Conservation (phyloP, 371 early-diverging fungal species). For the Rhizopus delemar region DNA sequence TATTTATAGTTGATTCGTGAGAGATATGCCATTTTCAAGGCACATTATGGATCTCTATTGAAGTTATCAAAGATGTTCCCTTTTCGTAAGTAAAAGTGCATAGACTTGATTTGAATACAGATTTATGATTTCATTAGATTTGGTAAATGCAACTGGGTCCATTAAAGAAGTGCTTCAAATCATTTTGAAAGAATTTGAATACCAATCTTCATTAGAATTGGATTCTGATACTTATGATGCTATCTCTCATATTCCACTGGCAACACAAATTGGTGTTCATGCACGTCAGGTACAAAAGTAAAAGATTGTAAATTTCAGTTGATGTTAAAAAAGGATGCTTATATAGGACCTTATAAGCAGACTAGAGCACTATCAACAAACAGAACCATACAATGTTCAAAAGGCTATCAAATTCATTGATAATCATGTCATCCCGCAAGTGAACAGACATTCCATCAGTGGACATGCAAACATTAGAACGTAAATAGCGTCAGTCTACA, state of each 20-base stretch:
- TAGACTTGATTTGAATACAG: not conserved
- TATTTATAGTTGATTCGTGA: slow-evolving; percentile 57
- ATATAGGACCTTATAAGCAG: slow-evolving; percentile 61
- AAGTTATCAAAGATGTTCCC: slow-evolving; percentile 69
- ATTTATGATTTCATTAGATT: slow-evolving; percentile 35
- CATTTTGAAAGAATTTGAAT: slow-evolving; percentile 68
- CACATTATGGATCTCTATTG: slow-evolving; percentile 64
- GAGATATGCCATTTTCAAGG: slow-evolving; percentile 66
- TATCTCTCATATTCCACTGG: slow-evolving; percentile 68
- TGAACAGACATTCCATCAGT: slow-evolving; percentile 63
- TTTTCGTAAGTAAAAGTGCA: slow-evolving; percentile 54
- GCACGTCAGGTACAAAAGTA: slow-evolving; percentile 49
- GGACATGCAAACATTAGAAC: slow-evolving; percentile 65
- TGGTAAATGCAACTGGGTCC: slow-evolving; percentile 65
- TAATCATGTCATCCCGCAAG: slow-evolving; percentile 54
- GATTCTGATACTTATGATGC: slow-evolving; percentile 65
- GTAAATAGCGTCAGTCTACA: slow-evolving; percentile 34
- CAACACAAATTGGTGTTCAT: slow-evolving; percentile 66
- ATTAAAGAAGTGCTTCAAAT: slow-evolving; percentile 67
- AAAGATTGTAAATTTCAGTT: not conserved
- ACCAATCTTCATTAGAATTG: slow-evolving; percentile 66
- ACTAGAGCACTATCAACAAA: slow-evolving; percentile 63
- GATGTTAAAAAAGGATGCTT: not conserved
- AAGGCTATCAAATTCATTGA: slow-evolving; percentile 62
- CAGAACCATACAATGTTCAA: slow-evolving; percentile 50